A percentile compares a stretch with the other conserved stretches of the same genome.
Evolutionary conservation across 352 stramenopile genomes (phyloP).

Genomic region (Globisporangium camurandrum): DNA sequence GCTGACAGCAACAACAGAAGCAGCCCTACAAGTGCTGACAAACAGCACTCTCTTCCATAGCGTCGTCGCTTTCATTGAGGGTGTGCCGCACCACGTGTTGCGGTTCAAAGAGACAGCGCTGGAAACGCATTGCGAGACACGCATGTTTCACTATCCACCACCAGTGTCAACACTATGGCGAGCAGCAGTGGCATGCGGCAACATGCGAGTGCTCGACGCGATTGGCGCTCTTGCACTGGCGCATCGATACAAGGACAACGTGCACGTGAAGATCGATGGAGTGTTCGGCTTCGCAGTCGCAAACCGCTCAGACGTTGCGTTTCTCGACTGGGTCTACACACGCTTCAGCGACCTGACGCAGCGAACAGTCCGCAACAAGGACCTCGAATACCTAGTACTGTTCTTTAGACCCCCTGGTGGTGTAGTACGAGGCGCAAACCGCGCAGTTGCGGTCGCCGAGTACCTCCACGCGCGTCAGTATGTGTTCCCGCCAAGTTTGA

Average conservation of each 20-base stretch:
- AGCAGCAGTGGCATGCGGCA: neutral
- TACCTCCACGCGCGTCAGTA: neutral
- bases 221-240: neutral
- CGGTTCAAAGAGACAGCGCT: too few relatives aligned
- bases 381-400: neutral
- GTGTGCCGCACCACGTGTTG: too few relatives aligned
- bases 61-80: too few relatives aligned
- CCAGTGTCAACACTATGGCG: too few relatives aligned
- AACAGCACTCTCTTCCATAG: too few relatives aligned
- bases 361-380: neutral
- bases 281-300: neutral
- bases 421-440: too few relatives aligned
- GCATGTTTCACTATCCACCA: too few relatives aligned
- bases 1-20: too few relatives aligned
- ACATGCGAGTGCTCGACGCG: neutral
- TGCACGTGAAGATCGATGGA: neutral
- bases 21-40: too few relatives aligned
- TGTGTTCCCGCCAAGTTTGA: too few relatives aligned
- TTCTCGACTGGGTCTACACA: neutral
- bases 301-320: neutral
- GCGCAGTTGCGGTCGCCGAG: neutral
- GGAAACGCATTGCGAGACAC: neutral
- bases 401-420: too few relatives aligned
- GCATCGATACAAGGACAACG: neutral
- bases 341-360: neutral